These are phyloP conservation scores for Pulicaria dysenterica DNA, from an alignment of 129 eudicot genomes.

Conservation along the genomic window DNA sequence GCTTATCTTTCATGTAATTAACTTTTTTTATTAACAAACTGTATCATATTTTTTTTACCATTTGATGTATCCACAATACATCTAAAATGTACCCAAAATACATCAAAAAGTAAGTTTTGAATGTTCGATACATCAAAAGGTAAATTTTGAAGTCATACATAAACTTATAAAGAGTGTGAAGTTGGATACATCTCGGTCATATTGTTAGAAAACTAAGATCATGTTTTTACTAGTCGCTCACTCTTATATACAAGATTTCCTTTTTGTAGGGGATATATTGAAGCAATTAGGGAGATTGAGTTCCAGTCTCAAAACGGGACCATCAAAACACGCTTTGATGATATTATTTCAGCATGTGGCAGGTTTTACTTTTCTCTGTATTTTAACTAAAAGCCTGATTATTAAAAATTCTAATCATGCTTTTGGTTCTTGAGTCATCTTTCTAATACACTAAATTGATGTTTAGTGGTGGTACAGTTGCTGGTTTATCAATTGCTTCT, in stretches of 20 bases:
- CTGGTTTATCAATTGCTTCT: constrained; percentile 85
- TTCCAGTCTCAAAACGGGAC: constrained; percentile 50
- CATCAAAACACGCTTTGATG: constrained; percentile 57
- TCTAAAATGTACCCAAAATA: too few species aligned
- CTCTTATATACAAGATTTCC: background rate
- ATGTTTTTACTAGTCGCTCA: background rate
- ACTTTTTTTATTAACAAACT: too few species aligned
- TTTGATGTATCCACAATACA: too few species aligned
- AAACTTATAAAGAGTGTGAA: too few species aligned
- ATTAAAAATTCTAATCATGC: background rate
- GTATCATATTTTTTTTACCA: too few species aligned
- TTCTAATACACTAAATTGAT: constrained; percentile 4
- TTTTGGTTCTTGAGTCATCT: background rate
- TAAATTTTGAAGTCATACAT: too few species aligned
- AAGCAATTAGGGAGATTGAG: constrained; percentile 90
- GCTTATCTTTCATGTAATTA: too few species aligned
- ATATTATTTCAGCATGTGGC: constrained; percentile 91
- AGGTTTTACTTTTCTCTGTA: constrained; percentile 48
- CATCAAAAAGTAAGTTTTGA: too few species aligned
- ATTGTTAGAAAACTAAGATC: background rate
- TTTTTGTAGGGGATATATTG: constrained; percentile 84
- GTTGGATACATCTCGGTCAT: too few species aligned
- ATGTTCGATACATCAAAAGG: too few species aligned
- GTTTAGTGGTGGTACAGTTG: constrained; percentile 89
- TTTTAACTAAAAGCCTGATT: background rate